phyloP scores from a whole-genome alignment of 352 stramenopile genomes.

The Phytopythium sindhum region DNA sequence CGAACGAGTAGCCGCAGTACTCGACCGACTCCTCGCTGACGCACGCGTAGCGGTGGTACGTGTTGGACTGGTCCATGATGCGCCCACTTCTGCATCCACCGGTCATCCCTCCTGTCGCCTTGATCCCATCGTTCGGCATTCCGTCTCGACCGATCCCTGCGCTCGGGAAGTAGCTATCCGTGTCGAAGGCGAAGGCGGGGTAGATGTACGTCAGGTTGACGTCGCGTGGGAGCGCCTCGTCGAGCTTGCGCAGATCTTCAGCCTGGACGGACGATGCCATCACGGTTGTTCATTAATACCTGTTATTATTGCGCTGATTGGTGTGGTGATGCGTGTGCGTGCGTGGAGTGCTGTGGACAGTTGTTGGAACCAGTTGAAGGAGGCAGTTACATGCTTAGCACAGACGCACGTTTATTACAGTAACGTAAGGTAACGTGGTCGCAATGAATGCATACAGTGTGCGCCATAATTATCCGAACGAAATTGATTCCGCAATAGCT shows the following conservation, averaged over 20 bases:
- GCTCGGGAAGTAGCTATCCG: constrained; percentile 29
- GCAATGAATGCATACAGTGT: too few species aligned
- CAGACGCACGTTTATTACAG: too few species aligned
- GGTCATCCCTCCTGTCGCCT: constrained; percentile 16
- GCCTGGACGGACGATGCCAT: too few species aligned
- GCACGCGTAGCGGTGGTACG: constrained; percentile 15
- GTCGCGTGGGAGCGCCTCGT: constrained; percentile 20
- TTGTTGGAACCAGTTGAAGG: too few species aligned
- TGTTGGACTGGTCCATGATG: constrained; percentile 15
- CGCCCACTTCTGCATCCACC: constrained; percentile 5
- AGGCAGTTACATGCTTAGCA: too few species aligned
- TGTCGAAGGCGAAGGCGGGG: constrained; percentile 1
- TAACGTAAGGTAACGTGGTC: too few species aligned
- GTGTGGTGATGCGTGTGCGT: too few species aligned
- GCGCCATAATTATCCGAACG: too few species aligned
- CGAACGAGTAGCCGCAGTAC: constrained; percentile 16
- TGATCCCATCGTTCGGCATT: constrained; percentile 22
- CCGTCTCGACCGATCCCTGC: constrained; percentile 25
- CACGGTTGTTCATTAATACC: too few species aligned
- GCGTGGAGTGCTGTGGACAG: too few species aligned
- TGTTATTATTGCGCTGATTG: too few species aligned
- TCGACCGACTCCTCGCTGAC: neutral
- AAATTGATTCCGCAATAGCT: too few species aligned
- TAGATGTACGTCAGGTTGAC: constrained; percentile 19
- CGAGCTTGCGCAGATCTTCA: constrained; percentile 16